Conservation (phyloP, 148 eudicot species). For the Selenicereus undatus region DNA sequence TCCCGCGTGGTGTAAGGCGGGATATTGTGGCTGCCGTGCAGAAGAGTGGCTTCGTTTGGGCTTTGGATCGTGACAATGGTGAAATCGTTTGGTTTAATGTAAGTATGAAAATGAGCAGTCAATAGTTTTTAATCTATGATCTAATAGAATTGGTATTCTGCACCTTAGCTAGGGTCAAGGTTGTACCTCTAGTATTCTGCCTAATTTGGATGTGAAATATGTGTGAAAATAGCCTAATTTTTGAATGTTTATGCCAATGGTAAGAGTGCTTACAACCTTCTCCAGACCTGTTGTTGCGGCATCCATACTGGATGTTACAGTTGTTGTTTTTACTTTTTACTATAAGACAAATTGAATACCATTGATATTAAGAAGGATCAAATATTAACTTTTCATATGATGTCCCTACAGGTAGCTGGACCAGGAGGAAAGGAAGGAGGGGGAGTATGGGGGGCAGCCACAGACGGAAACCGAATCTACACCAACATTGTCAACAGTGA, state of each 20-base stretch:
- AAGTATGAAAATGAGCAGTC: background rate
- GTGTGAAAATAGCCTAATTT: background rate
- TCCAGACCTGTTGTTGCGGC: background rate
- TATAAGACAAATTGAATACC: background rate
- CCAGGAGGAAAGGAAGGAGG: constrained; percentile 62
- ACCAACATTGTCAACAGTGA: constrained; percentile 54
- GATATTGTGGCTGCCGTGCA: constrained; percentile 68
- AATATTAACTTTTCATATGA: no score
- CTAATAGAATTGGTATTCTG: no score
- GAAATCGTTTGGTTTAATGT: constrained; percentile 58
- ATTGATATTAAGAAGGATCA: no score
- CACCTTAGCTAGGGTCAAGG: no score
- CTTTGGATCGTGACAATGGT: constrained; percentile 55
- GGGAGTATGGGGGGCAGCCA: constrained; percentile 74
- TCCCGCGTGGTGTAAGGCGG: constrained; percentile 19
- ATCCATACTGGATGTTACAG: background rate
- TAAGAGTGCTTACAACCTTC: no score
- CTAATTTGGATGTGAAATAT: no score
- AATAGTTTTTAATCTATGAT: no score
- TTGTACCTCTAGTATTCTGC: no score
- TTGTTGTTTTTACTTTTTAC: no score
- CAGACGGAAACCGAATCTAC: constrained; percentile 54
- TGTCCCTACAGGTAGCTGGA: constrained; percentile 35
- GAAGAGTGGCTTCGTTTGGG: constrained; percentile 74
- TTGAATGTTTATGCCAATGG: background rate